Base-by-base conservation (phyloP, 129 eudicot genomes). In the Saposhnikovia divaricata region DNA sequence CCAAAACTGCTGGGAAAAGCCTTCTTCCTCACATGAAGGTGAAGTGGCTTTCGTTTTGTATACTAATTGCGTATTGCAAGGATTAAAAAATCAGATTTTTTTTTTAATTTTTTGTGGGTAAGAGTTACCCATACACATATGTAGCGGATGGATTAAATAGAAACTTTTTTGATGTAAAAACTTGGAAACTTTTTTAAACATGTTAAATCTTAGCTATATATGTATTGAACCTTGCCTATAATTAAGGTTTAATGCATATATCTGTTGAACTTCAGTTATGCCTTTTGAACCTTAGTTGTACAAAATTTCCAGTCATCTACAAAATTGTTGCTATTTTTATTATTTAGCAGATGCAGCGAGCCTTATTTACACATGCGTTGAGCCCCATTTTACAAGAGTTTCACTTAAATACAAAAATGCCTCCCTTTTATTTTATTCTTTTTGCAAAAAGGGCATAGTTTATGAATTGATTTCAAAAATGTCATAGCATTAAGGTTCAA, bases 21-120 rank as follows among this genome's bases (percentile, higher is more conserved):
- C 89, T 96, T 83, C 87, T 92, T 84, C 98, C 98, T 46, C 99
- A 96, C 81, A 92, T 96, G 99, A 96, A 90, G 97, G 98, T 92
- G 81, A 84, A 77, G 76, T 48, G 16, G 9, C n/a, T 23, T 43
- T 42, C n/a, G 6, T 42, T 8, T 23, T 72, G 13, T 16, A 73
- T 40, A 43, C 46, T 43, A 21, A 73, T 73, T 46, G 25, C 19
- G 51, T 72, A n/a, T 72, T 40, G 51, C 31, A 39, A 72, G 31
- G 28, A 40, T 9, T 71, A 39, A 21, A 37, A 4, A 61, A 3
- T 61, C 16, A 25, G 13, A 46, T 46, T 6, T 61, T 2, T 46
- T 6, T 61, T 61, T 2, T n/a, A 1, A 39, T 16, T 70, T 38
- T 25, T 15, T 71, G 47, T 7, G 75, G 46, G 28, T 38, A 71